Conservation (phyloP, 768 basidiomycete species). For the Rubroboletus satanas region DNA sequence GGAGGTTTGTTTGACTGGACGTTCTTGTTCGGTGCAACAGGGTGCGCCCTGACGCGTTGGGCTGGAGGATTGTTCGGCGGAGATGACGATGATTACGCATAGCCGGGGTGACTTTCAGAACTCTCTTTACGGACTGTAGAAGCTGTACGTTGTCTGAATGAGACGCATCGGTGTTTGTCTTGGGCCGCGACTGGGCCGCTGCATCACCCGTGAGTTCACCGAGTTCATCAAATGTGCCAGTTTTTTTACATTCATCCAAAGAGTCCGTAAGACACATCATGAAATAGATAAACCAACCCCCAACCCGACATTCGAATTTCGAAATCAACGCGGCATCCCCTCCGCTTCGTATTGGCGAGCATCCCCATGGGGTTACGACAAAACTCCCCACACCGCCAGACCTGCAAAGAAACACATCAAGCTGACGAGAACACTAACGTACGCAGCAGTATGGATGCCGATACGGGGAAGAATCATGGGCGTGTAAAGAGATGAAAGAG, state of each 20-base stretch:
- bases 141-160: slow-evolving; percentile 3
- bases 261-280: not conserved
- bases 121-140: not conserved
- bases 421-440: slow-evolving; percentile 60
- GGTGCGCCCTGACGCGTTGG: slow-evolving; percentile 53
- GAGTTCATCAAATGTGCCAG: not conserved
- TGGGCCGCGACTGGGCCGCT: not conserved
- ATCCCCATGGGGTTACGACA: slow-evolving; percentile 36
- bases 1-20: slow-evolving; percentile 71
- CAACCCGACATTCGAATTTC: not conserved
- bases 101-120: not conserved
- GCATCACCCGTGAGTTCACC: not conserved
- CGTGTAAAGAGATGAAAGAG: slow-evolving; percentile 62
- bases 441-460: slow-evolving; percentile 74
- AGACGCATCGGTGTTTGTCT: not conserved
- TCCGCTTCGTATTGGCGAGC: not conserved
- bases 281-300: slow-evolving; percentile 12
- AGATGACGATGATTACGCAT: slow-evolving; percentile 15
- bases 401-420: slow-evolving; percentile 71
- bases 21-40: slow-evolving; percentile 58
- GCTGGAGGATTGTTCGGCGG: slow-evolving; percentile 34
- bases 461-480: slow-evolving; percentile 64
- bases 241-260: not conserved
- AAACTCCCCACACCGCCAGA: slow-evolving; percentile 66
- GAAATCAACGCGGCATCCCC: not conserved